Evolutionary conservation across 2,329 filamentous ascomycete species (phyloP).

Genomic region (Verticillium tricorpus): DNA sequence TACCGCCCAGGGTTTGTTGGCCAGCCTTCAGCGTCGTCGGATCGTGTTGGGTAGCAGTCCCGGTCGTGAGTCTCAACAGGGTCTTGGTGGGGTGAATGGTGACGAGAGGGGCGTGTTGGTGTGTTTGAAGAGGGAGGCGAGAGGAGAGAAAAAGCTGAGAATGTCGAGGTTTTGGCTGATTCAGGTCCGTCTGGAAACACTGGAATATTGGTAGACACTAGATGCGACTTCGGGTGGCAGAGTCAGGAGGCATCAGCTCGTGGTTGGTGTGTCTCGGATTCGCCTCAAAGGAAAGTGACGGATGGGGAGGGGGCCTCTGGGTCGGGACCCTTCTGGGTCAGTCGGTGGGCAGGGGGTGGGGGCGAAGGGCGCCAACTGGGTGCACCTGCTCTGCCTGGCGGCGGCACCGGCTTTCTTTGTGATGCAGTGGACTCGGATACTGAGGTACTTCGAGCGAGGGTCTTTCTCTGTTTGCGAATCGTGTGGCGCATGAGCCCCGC

Average conservation of each 20-base stretch:
- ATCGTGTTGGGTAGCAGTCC: neutral
- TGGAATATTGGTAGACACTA: neutral
- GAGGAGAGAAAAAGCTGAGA: neutral
- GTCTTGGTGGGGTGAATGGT: neutral
- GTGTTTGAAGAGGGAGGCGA: neutral
- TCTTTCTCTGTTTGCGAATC: neutral
- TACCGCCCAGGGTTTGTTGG: neutral
- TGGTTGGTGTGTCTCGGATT: neutral
- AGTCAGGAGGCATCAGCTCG: neutral
- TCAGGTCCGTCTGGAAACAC: neutral
- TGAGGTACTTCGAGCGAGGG: neutral
- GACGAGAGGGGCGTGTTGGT: neutral
- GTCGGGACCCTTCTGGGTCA: neutral
- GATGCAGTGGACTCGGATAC: neutral
- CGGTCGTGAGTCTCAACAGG: neutral
- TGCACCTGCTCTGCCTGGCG: neutral
- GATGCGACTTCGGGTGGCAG: neutral
- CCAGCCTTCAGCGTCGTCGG: neutral
- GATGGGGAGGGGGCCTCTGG: neutral
- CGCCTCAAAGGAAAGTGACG: neutral
- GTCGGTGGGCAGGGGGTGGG: neutral
- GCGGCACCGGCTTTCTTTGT: neutral
- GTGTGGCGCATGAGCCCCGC: neutral
- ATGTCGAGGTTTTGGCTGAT: neutral
- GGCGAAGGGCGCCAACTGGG: neutral